Percentiles rank a stretch among this genome's conserved stretches.
Evolutionary conservation across 1,284 basidiomycete species (phyloP).

Genomic region (Cutaneotrichosporon sp.): DNA sequence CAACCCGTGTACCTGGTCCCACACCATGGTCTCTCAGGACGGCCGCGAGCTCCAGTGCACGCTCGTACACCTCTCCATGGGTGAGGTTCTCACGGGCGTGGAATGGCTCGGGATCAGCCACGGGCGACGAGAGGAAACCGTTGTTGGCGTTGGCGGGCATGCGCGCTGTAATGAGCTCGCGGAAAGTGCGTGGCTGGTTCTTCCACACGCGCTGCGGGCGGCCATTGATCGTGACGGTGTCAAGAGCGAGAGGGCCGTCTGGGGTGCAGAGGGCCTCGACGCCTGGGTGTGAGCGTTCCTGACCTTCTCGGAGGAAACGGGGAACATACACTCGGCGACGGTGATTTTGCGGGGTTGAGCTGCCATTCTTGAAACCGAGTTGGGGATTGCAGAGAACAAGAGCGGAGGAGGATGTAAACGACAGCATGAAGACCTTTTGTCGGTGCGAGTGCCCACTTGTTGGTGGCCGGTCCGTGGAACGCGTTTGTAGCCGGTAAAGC

Average conservation of each 20-base stretch:
- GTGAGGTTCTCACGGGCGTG: constrained; percentile 21
- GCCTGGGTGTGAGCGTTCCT: constrained; percentile 4
- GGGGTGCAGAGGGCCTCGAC: constrained; percentile 14
- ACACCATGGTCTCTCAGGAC: constrained; percentile 32
- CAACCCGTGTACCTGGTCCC: constrained; percentile 29
- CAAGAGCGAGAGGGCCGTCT: constrained; percentile 37
- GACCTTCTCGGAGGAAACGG: too few species aligned
- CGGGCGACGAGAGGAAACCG: constrained; percentile 32
- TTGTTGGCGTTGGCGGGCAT: not conserved
- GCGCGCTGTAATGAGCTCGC: not conserved
- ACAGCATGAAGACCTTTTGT: too few species aligned
- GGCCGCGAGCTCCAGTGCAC: constrained; percentile 24
- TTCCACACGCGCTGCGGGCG: constrained; percentile 32
- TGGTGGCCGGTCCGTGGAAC: too few species aligned
- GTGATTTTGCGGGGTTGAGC: too few species aligned
- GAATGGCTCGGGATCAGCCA: constrained; percentile 11
- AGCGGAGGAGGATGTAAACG: too few species aligned
- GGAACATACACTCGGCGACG: too few species aligned
- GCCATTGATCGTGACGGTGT: constrained; percentile 28
- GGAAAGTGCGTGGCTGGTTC: constrained; percentile 16
- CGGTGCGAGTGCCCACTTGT: too few species aligned
- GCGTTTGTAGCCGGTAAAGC: too few species aligned
- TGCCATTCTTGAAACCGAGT: too few species aligned
- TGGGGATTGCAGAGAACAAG: too few species aligned
- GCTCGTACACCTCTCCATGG: constrained; percentile 26